These are phyloP conservation scores for Eimeria necatrix DNA, from an alignment of 169 alveolate genomes.

Conservation along the genomic window DNA sequence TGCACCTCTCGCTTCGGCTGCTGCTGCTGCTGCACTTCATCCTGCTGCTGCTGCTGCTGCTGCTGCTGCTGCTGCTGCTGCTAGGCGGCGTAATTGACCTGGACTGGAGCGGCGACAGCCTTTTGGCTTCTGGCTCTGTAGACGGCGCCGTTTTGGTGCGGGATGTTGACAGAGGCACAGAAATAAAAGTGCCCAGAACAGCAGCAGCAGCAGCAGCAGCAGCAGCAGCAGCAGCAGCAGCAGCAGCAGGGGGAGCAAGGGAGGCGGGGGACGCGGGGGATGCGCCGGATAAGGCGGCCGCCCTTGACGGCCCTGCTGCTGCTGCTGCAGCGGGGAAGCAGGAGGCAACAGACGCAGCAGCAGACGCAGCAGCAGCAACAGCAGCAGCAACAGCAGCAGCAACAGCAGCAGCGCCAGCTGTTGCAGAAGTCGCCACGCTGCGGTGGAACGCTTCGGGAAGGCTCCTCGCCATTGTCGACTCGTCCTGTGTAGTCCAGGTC, in stretches of 20 bases:
- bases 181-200: background rate
- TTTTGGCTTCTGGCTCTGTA: slow-evolving; percentile 49
- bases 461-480: slow-evolving; percentile 68
- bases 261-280: background rate
- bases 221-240: background rate
- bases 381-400: background rate
- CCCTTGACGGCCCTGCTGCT: background rate
- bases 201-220: slow-evolving; percentile 44
- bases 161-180: background rate
- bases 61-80: too few species aligned
- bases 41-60: too few species aligned
- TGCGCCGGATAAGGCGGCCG: background rate
- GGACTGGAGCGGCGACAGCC: slow-evolving; percentile 64
- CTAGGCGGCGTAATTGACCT: slow-evolving; percentile 72
- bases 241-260: background rate
- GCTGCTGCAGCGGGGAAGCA: background rate
- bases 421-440: slow-evolving; percentile 74
- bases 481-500: slow-evolving; percentile 59
- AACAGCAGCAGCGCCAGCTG: slow-evolving; percentile 17
- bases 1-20: too few species aligned
- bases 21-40: too few species aligned
- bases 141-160: slow-evolving; percentile 13
- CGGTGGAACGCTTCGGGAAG: slow-evolving; percentile 60
- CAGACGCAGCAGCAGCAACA: background rate
- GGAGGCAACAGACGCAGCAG: background rate